Conservation (phyloP, 352 stramenopile genomes). For the Globisporangium cylindrosporum region DNA sequence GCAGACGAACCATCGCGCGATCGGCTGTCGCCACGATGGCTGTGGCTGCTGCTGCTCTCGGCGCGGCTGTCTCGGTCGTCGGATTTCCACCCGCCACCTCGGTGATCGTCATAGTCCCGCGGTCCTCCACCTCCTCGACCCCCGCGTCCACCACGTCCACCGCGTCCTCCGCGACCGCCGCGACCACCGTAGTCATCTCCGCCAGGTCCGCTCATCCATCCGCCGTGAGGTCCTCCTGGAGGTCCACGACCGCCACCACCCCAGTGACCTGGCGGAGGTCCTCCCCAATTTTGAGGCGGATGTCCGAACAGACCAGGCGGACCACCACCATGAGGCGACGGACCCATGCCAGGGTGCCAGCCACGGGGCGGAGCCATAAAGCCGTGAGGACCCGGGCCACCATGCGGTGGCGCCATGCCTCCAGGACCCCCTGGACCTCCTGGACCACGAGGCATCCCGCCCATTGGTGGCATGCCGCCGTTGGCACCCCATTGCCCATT, state of each 20-base stretch:
- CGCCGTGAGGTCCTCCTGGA: constrained; percentile 24
- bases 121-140: constrained; percentile 15
- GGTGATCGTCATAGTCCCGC: constrained; percentile 45
- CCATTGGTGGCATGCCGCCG: constrained; percentile 19
- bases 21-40: constrained; percentile 22
- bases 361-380: constrained; percentile 66
- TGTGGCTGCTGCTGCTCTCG: constrained; percentile 24
- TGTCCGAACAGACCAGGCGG: constrained; percentile 30
- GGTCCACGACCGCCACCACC: constrained; percentile 36
- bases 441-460: constrained; percentile 18
- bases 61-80: constrained; percentile 26
- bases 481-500: constrained; percentile 17
- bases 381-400: constrained; percentile 22
- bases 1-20: constrained; percentile 35
- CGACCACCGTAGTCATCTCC: constrained; percentile 20
- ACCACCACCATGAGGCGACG: constrained; percentile 24
- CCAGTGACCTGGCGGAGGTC: constrained; percentile 44
- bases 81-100: constrained; percentile 31
- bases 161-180: constrained; percentile 30
- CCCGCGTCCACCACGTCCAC: constrained; percentile 27
- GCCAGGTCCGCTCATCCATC: constrained; percentile 53
- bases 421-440: constrained; percentile 23
- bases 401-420: constrained; percentile 11
- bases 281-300: constrained; percentile 34
- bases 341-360: constrained; percentile 73